Evolutionary conservation across 345 rosid species (phyloP), one percentile per base, ranked within the genome.

Genomic region (Eucalyptus rudis): DNA sequence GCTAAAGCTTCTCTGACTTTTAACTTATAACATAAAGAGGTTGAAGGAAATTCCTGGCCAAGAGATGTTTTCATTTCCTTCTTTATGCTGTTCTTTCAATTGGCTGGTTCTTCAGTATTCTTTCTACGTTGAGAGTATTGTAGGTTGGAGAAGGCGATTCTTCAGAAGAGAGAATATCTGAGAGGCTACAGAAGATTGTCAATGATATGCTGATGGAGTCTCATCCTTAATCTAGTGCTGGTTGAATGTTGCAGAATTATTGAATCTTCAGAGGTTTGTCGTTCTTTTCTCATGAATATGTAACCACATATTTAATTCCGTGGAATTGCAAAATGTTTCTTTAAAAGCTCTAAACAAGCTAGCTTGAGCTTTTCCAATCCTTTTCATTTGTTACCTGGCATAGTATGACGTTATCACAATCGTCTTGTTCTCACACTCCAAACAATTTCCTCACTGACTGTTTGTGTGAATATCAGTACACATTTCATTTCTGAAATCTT

Each of bases 131-230:
- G 64, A 8, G 50, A 79, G 49, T 59, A 76, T 3, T 88, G 88
- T 79, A 93, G 95, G 90, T 91, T 49, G 84, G 86, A 36, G 93
- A 88, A 25, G 36, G 91, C 29, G 88, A 25, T 45, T 80, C 58
- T 81, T 91, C 93, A 80, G 90, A 89, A 24, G 88, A 90, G 19
- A 91, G 90, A 68, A 89, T 92, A 31, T 87, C 71, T 43, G 92
- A 92, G 83, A 92, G 93, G 86, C 49, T 94, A 84, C 91, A 88
- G 49, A 92, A 80, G 87, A 86, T 92, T 33, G 90, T 92, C 27
- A 24, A 68, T 51, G 92, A 92, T 19, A 86, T 87, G 91, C 90
- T 36, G 59, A 84, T 88, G 51, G 68, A 86, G 66, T 76, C 43
- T 19, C 47, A 40, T 19, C 83, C 13, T 7, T 52, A 14, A 19